These are phyloP conservation scores for Candida dubliniensis DNA, from an alignment of 1,139 yeast genomes.

Conservation along the genomic window DNA sequence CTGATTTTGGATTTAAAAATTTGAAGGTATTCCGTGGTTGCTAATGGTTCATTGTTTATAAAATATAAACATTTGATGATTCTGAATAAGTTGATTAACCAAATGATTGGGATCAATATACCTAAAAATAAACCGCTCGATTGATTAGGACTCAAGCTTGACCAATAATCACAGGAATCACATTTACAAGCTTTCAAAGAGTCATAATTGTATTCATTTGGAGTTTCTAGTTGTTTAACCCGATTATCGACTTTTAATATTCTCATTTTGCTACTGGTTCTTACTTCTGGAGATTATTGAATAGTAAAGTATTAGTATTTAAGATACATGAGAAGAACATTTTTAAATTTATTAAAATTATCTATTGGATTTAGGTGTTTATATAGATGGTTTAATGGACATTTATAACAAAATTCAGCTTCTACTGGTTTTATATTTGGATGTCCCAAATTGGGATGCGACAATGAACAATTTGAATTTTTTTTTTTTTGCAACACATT, in stretches of 20 bases:
- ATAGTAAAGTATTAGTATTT: too few relatives aligned
- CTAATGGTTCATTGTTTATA: slow-evolving; percentile 11
- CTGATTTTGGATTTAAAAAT: slow-evolving; percentile 3
- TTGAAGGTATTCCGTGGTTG: slow-evolving; percentile 14
- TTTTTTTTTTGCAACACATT: not conserved
- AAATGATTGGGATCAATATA: slow-evolving; percentile 21
- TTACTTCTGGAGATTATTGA: too few relatives aligned
- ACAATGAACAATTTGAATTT: slow-evolving; percentile 8
- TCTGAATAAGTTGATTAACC: slow-evolving; percentile 18
- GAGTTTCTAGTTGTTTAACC: slow-evolving; percentile 13
- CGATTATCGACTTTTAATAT: too few relatives aligned
- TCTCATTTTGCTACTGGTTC: too few relatives aligned
- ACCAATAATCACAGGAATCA: slow-evolving; percentile 16
- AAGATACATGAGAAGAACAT: too few relatives aligned
- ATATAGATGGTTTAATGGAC: not conserved
- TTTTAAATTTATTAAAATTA: slow-evolving; percentile 7
- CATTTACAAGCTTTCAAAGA: slow-evolving; percentile 11
- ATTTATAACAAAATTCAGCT: not conserved
- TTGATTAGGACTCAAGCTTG: slow-evolving; percentile 1
- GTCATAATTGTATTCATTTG: too few relatives aligned
- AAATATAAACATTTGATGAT: slow-evolving; percentile 12
- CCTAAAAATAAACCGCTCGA: slow-evolving; percentile 18
- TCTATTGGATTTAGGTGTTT: not conserved
- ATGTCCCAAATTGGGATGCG: slow-evolving; percentile 13
- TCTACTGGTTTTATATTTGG: not conserved